phyloP scores from a whole-genome alignment of 2,329 filamentous ascomycete genomes.

The Colletotrichum scovillei region DNA sequence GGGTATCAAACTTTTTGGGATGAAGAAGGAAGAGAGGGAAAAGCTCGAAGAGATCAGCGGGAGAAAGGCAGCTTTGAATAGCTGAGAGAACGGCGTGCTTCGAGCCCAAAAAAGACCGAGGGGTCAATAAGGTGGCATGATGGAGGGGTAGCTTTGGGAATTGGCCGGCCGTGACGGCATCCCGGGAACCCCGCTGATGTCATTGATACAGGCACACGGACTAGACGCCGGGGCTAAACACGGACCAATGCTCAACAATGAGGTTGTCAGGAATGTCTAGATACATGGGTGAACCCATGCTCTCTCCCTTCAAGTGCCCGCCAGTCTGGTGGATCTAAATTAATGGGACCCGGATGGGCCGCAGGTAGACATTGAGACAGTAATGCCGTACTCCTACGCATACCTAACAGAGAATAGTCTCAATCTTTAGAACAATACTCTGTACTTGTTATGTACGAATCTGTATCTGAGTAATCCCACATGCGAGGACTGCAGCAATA shows the following conservation, averaged over 20 bases:
- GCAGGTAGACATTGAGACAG: conserved; percentile 1
- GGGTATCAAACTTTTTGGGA: conserved; percentile 14
- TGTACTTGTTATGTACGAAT: neutral
- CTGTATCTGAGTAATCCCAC: conserved; percentile 14
- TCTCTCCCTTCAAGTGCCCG: neutral
- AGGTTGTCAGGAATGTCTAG: neutral
- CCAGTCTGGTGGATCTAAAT: conserved; percentile 13
- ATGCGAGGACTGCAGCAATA: neutral
- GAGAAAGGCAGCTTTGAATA: conserved; percentile 23
- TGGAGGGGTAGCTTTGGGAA: conserved; percentile 33
- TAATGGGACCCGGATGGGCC: conserved; percentile 28
- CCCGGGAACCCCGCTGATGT: conserved; percentile 31
- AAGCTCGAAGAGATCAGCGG: neutral
- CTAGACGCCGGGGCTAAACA: conserved; percentile 12
- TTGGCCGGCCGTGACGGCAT: conserved; percentile 30
- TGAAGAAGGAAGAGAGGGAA: neutral
- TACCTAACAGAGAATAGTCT: neutral
- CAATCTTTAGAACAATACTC: too few relatives aligned
- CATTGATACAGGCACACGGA: conserved; percentile 23
- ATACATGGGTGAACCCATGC: conserved; percentile 9
- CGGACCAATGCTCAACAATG: conserved; percentile 23
- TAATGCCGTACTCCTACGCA: neutral
- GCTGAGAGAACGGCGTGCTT: neutral
- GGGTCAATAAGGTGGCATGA: conserved; percentile 24
- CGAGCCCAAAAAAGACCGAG: neutral